phyloP scores from a whole-genome alignment of 129 eudicot species.

The Chrysanthemum seticuspe region DNA sequence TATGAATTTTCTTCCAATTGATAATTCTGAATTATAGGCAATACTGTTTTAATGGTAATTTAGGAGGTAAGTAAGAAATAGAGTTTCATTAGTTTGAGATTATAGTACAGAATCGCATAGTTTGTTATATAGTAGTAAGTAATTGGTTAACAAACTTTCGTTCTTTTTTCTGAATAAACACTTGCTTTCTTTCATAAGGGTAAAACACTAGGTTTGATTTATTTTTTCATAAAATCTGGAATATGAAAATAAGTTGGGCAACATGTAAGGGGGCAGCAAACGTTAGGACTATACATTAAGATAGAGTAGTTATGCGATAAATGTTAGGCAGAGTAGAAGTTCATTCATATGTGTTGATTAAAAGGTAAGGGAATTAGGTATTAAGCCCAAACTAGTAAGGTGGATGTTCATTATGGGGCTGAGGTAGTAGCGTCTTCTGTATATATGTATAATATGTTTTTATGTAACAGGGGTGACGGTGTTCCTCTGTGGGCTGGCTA shows the following conservation, averaged over 20 bases:
- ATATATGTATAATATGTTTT: constrained; percentile 9
- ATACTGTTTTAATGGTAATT: no score
- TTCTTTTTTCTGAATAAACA: neutral
- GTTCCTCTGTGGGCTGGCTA: constrained; percentile 84
- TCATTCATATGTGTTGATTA: neutral
- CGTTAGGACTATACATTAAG: neutral
- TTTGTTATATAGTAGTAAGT: no score
- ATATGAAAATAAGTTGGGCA: neutral
- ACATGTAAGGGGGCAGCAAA: neutral
- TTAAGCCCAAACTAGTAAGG: neutral
- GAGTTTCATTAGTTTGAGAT: no score
- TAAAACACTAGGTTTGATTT: neutral
- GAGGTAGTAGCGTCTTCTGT: neutral
- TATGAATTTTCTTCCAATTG: neutral
- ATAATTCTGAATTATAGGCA: no score
- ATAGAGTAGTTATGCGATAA: neutral
- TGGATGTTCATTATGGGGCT: neutral
- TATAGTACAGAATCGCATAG: no score
- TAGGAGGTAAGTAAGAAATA: no score
- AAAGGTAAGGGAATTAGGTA: neutral
- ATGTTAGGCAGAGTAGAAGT: neutral
- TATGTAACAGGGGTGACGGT: constrained; percentile 76
- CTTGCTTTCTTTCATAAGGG: neutral
- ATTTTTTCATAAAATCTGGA: neutral
- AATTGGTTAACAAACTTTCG: neutral